Percentiles rank a stretch among this genome's conserved stretches.
Conservation (phyloP, 371 early-diverging fungal genomes). For the Nematocida sp. region DNA sequence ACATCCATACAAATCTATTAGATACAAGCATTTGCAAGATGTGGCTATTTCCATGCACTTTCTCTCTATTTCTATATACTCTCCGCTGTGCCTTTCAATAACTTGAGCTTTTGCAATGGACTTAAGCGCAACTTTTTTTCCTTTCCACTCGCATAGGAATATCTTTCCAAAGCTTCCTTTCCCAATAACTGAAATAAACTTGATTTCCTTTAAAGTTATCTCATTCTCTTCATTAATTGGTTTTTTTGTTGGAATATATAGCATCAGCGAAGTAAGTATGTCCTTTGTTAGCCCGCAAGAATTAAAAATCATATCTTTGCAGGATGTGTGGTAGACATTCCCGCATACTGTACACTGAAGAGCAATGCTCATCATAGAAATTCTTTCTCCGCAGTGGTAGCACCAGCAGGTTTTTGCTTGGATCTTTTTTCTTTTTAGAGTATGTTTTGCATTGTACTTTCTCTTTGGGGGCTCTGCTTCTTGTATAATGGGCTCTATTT, state of each 20-base stretch:
- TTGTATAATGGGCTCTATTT: background rate
- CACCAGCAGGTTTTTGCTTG: conserved; percentile 83
- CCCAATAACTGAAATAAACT: conserved; percentile 81
- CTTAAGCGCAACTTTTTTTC: conserved; percentile 83
- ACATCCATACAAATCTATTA: conserved; percentile 69
- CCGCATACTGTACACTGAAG: conserved; percentile 70
- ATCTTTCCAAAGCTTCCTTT: conserved; percentile 94
- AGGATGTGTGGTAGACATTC: conserved; percentile 74
- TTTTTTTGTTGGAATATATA: conserved; percentile 46
- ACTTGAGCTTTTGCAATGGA: conserved; percentile 87
- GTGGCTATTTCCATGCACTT: conserved; percentile 80
- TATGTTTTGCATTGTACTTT: conserved; percentile 80
- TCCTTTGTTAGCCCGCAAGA: conserved; percentile 81
- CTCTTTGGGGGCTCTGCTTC: background rate
- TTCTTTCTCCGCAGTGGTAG: conserved; percentile 86
- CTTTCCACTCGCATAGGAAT: conserved; percentile 76
- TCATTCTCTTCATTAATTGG: background rate
- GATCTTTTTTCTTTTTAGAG: conserved; percentile 73
- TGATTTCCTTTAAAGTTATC: conserved; percentile 75
- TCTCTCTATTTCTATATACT: conserved; percentile 79
- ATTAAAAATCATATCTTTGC: conserved; percentile 77
- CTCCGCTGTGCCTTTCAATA: conserved; percentile 79
- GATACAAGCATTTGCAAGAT: conserved; percentile 74
- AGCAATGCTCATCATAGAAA: conserved; percentile 72
- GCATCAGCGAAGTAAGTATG: conserved; percentile 64